Conservation (phyloP, 2,329 filamentous ascomycete genomes). For the Conoideocrella luteorostrata region DNA sequence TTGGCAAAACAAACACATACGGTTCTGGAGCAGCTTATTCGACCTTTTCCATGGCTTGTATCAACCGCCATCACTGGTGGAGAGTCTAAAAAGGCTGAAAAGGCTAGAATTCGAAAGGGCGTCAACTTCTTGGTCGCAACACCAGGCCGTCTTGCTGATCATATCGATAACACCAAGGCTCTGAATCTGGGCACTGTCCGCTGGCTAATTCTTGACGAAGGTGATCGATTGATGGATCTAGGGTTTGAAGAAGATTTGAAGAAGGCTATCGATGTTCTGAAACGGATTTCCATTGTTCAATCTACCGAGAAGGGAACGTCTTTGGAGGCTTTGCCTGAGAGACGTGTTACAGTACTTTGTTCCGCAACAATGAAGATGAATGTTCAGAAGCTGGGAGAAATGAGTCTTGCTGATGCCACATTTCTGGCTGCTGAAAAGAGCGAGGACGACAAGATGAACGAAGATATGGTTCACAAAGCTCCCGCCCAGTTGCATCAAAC, state of each 20-base stretch:
- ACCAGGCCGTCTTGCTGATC: slow-evolving; percentile 83
- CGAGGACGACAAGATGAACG: slow-evolving; percentile 37
- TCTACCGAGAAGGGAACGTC: slow-evolving; percentile 52
- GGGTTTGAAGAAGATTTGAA: slow-evolving; percentile 94
- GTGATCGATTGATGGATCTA: slow-evolving; percentile 96
- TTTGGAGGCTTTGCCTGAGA: slow-evolving; percentile 61
- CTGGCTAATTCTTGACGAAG: slow-evolving; percentile 93
- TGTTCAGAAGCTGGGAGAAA: slow-evolving; percentile 87
- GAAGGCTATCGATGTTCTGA: slow-evolving; percentile 75
- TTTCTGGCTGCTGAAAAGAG: slow-evolving; percentile 68
- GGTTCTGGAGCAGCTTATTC: slow-evolving; percentile 77
- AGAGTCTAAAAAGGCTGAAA: slow-evolving; percentile 72
- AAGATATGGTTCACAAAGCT: slow-evolving; percentile 60
- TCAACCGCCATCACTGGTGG: slow-evolving; percentile 73
- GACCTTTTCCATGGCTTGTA: slow-evolving; percentile 91
- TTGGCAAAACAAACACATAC: slow-evolving; percentile 87
- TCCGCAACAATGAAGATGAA: slow-evolving; percentile 98
- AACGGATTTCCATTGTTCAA: slow-evolving; percentile 53
- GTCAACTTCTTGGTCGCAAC: slow-evolving; percentile 95
- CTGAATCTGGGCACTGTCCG: slow-evolving; percentile 82
- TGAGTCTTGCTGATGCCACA: slow-evolving; percentile 87
- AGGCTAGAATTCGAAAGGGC: slow-evolving; percentile 87
- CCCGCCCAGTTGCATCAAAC: slow-evolving; percentile 92
- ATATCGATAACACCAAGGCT: slow-evolving; percentile 85
- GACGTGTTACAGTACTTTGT: slow-evolving; percentile 82